Evolutionary conservation across 352 stramenopile species (phyloP).

Genomic region (Pythium aquatile): DNA sequence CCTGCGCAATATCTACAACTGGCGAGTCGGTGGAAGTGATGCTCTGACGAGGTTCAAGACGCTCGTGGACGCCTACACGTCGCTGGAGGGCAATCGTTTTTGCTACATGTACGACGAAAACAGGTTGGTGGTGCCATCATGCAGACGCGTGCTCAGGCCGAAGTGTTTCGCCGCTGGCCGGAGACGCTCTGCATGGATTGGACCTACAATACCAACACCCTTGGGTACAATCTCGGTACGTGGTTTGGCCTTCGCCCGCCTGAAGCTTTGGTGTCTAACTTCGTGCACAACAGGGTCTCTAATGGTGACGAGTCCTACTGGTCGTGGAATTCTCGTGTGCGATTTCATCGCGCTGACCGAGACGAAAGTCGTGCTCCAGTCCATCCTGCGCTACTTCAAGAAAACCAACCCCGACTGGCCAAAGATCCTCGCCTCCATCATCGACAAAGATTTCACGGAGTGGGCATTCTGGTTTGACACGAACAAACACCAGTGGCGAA

Average conservation of each 20-base stretch:
- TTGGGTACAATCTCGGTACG: constrained; percentile 18
- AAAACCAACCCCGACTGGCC: constrained; percentile 1
- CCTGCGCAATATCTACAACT: constrained; percentile 1
- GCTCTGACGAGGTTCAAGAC: neutral
- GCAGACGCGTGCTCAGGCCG: constrained; percentile 1
- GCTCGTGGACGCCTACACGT: neutral
- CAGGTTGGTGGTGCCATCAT: neutral
- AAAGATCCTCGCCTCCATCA: constrained; percentile 15
- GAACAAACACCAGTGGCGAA: neutral
- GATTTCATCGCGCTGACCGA: constrained; percentile 21
- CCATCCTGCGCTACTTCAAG: constrained; percentile 16
- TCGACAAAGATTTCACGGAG: constrained; percentile 24
- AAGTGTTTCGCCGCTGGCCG: neutral
- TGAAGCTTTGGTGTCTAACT: neutral
- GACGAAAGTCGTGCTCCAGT: constrained; percentile 4
- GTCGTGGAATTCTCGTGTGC: constrained; percentile 17
- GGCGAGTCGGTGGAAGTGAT: neutral
- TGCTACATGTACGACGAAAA: constrained; percentile 3
- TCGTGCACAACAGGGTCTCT: neutral
- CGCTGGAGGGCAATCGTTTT: neutral
- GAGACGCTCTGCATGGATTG: constrained; percentile 17
- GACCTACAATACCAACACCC: constrained; percentile 25
- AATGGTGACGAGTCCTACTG: constrained; percentile 10
- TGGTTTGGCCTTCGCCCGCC: neutral
- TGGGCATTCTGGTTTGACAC: neutral